Percentiles rank a stretch among this genome's conserved stretches.
phyloP scores from a whole-genome alignment of 2,329 filamentous ascomycete genomes.

The Cephalotrichum gorgonifer region DNA sequence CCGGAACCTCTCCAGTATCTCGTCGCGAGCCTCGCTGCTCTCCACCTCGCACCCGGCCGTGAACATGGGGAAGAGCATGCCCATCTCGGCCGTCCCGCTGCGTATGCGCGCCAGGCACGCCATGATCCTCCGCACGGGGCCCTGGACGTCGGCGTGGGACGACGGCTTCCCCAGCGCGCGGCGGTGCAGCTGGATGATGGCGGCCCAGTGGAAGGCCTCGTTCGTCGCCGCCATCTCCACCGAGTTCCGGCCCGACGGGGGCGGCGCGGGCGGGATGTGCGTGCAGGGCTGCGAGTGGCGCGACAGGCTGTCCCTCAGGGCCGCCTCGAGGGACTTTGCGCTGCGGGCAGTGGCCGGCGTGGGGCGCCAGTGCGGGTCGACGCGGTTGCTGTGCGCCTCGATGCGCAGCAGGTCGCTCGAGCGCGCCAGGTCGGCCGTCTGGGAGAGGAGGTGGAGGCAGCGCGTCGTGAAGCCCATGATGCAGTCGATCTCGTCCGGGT shows the following conservation, averaged over 20 bases:
- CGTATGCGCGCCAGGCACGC: constrained; percentile 51
- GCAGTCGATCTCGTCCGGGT: constrained; percentile 65
- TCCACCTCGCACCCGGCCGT: constrained; percentile 68
- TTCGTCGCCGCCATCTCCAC: constrained; percentile 63
- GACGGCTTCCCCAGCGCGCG: constrained; percentile 56
- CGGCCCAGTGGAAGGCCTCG: constrained; percentile 70
- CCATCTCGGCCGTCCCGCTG: constrained; percentile 63
- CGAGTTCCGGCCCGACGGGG: constrained; percentile 42
- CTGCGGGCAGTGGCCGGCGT: constrained; percentile 38
- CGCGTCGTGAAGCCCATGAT: constrained; percentile 46
- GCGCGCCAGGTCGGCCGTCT: constrained; percentile 59
- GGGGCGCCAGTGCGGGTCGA: constrained; percentile 45
- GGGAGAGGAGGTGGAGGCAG: constrained; percentile 39
- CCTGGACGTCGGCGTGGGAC: constrained; percentile 49
- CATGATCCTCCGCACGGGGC: constrained; percentile 53
- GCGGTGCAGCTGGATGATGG: constrained; percentile 63
- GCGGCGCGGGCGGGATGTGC: constrained; percentile 35
- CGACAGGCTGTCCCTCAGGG: constrained; percentile 47
- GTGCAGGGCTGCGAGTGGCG: constrained; percentile 29
- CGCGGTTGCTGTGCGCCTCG: constrained; percentile 27
- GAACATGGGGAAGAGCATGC: constrained; percentile 72
- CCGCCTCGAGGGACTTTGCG: constrained; percentile 48
- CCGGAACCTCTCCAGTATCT: constrained; percentile 55
- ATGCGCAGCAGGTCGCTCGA: constrained; percentile 58
- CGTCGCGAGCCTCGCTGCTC: constrained; percentile 40